Percentiles rank a stretch among this genome's conserved stretches.
These are phyloP conservation scores for Naganishia friedmannii DNA, from an alignment of 768 basidiomycete species.

Conservation along the genomic window DNA sequence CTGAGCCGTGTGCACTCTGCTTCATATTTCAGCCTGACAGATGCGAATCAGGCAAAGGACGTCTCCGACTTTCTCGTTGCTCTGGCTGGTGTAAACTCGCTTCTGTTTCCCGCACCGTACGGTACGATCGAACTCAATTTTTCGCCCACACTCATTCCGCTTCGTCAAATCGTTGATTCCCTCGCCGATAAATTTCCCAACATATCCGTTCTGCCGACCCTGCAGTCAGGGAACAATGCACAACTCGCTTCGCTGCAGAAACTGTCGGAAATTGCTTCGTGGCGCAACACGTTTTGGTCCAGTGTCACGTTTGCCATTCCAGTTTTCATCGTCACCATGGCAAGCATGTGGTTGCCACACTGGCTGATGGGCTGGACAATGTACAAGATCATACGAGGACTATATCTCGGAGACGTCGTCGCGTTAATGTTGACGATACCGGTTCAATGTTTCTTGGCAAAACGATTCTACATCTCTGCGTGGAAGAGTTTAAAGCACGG, in stretches of 20 bases:
- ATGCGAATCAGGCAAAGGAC: constrained; percentile 36
- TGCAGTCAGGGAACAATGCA: constrained; percentile 37
- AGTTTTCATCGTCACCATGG: constrained; percentile 89
- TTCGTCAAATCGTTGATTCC: constrained; percentile 49
- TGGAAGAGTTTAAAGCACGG: constrained; percentile 87
- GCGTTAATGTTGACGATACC: constrained; percentile 77
- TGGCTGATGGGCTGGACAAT: constrained; percentile 53
- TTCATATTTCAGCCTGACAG: constrained; percentile 35
- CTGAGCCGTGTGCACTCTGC: not conserved
- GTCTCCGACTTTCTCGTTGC: constrained; percentile 36
- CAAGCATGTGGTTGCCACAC: constrained; percentile 59
- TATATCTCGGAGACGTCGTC: constrained; percentile 79
- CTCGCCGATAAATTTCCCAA: constrained; percentile 44
- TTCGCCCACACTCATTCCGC: constrained; percentile 46
- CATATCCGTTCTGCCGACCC: constrained; percentile 48
- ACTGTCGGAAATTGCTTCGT: constrained; percentile 54
- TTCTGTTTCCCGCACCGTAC: constrained; percentile 40
- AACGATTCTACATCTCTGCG: constrained; percentile 80
- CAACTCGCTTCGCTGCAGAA: constrained; percentile 52
- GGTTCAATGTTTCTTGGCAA: constrained; percentile 87
- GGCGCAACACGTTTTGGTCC: constrained; percentile 74
- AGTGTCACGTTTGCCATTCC: constrained; percentile 77
- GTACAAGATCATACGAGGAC: constrained; percentile 58
- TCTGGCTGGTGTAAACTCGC: constrained; percentile 39
- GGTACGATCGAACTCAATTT: constrained; percentile 44